Conservation (phyloP, 805 yeast species). For the Metschnikowia hibisci region DNA sequence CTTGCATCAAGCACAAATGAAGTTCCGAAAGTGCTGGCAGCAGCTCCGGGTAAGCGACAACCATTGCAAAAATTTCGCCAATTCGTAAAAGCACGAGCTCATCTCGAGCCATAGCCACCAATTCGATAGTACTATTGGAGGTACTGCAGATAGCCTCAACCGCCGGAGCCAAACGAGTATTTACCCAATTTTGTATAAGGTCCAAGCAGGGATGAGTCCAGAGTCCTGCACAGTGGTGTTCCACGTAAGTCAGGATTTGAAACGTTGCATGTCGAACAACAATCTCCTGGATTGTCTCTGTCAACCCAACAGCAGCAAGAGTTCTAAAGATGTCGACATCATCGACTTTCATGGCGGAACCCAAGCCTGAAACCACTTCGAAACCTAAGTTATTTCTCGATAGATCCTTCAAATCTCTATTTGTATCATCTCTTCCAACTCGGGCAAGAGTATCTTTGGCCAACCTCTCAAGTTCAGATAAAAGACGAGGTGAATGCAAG, state of each 20-base stretch:
- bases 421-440: not conserved
- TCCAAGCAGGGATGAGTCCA: conserved; percentile 40
- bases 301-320: conserved; percentile 15
- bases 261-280: conserved; percentile 37
- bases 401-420: no score
- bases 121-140: conserved; percentile 17
- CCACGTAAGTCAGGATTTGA: conserved; percentile 32
- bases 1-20: conserved; percentile 38
- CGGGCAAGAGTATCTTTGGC: not conserved
- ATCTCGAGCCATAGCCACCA: conserved; percentile 36
- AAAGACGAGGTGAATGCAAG: conserved; percentile 12
- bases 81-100: conserved; percentile 47
- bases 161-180: conserved; percentile 35
- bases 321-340: not conserved
- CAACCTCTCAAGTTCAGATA: conserved; percentile 5
- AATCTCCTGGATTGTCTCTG: conserved; percentile 15
- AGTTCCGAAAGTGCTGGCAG: conserved; percentile 55
- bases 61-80: conserved; percentile 56
- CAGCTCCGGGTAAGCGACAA: conserved; percentile 51
- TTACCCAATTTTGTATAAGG: conserved; percentile 35
- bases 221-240: conserved; percentile 24
- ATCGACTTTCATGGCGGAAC: not conserved
- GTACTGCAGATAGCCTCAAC: conserved; percentile 18
- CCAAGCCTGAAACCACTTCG: no score
- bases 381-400: no score